A percentile compares a stretch with the other conserved stretches of the same genome.
Conservation (phyloP, 2,329 filamentous ascomycete genomes). For the Myrmaecium sp. region DNA sequence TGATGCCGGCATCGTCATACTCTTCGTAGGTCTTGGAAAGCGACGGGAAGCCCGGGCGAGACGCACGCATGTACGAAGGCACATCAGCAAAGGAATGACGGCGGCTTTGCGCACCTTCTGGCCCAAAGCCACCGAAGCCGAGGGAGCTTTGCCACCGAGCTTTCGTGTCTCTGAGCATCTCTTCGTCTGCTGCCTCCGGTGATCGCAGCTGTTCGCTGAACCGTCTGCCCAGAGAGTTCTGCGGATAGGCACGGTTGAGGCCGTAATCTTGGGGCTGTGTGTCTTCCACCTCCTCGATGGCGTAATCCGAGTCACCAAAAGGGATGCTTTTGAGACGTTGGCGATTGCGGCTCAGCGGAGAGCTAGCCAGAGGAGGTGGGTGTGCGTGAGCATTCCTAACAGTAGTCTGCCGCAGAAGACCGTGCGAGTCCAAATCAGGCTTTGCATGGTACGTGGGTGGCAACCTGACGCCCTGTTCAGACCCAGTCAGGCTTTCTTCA, state of each 20-base stretch:
- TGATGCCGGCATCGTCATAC: constrained; percentile 1
- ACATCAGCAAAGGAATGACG: constrained; percentile 65
- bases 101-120: constrained; percentile 51
- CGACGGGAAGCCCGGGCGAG: constrained; percentile 9
- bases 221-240: constrained; percentile 18
- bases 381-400: constrained; percentile 18
- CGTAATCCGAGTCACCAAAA: constrained; percentile 51
- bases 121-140: constrained; percentile 44
- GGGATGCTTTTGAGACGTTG: constrained; percentile 41
- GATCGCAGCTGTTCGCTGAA: constrained; percentile 22
- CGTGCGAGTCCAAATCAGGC: constrained; percentile 9
- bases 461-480: constrained; percentile 31
- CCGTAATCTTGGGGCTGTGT: neutral
- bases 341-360: constrained; percentile 12
- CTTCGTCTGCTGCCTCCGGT: too few species aligned
- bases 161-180: constrained; percentile 26
- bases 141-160: constrained; percentile 55
- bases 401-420: constrained; percentile 19
- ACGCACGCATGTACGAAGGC: too few species aligned
- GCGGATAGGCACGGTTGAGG: too few species aligned
- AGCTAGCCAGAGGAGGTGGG: constrained; percentile 13
- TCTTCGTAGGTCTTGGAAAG: constrained; percentile 13
- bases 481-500: constrained; percentile 42
- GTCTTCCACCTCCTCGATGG: constrained; percentile 57
- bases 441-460: constrained; percentile 14